These are phyloP conservation scores for Boletus pseudopeckii DNA, from an alignment of 768 basidiomycete species.

Conservation along the genomic window DNA sequence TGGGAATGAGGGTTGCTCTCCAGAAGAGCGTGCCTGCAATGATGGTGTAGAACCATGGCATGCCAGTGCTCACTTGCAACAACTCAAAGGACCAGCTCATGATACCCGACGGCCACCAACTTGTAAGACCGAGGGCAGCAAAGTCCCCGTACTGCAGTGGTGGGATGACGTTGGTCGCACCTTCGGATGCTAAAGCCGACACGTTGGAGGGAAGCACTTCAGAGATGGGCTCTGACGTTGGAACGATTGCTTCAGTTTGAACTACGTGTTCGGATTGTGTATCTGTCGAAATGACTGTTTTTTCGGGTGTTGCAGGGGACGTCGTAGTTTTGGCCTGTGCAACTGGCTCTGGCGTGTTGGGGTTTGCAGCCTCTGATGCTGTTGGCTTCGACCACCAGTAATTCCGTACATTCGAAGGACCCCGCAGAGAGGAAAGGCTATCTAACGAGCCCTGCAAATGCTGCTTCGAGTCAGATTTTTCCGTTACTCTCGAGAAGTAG, in stretches of 20 bases:
- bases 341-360: slow-evolving; percentile 3
- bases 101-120: slow-evolving; percentile 67
- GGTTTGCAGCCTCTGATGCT: not conserved
- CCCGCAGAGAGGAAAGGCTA: slow-evolving; percentile 8
- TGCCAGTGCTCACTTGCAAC: slow-evolving; percentile 62
- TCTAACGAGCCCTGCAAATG: not conserved
- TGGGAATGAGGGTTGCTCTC: slow-evolving; percentile 58
- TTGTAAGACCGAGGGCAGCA: slow-evolving; percentile 58
- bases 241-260: not conserved
- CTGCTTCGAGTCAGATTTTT: slow-evolving; percentile 7
- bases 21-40: slow-evolving; percentile 59
- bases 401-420: slow-evolving; percentile 20
- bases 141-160: slow-evolving; percentile 72
- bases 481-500: not conserved
- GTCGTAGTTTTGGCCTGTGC: not conserved
- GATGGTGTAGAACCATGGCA: slow-evolving; percentile 87
- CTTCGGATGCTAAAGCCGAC: slow-evolving; percentile 8
- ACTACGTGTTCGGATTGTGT: not conserved
- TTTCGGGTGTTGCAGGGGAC: not conserved
- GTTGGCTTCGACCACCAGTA: slow-evolving; percentile 34
- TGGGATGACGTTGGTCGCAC: slow-evolving; percentile 31
- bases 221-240: slow-evolving; percentile 9
- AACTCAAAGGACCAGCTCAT: slow-evolving; percentile 62
- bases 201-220: slow-evolving; percentile 6
- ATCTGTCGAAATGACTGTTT: not conserved